Base-by-base conservation (phyloP, 2,329 filamentous ascomycete species). In the Claviceps digitariae region DNA sequence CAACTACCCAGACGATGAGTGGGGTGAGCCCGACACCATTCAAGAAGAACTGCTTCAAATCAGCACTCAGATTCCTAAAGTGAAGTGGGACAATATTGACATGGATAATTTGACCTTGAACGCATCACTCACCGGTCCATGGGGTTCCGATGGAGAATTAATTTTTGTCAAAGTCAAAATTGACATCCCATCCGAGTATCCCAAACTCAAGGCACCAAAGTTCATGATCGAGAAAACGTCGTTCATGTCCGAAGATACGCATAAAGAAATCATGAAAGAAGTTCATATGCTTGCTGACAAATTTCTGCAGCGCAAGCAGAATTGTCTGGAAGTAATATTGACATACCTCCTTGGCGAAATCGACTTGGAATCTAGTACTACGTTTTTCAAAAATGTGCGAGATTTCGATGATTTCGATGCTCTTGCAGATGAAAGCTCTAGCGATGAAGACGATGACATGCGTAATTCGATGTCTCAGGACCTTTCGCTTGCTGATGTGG, bases 401-500 rank as follows among this genome's bases (percentile, higher is more conserved):
- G 83, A 86, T 58, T 66, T 82, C 8, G 80, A 79, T 52, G 75
- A 75, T 48, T 62, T 79, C 6, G 78, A 76, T 55, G 79, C 70
- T 3, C 66, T 82, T 38, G 76, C 73, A 31, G 86, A 87, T 54
- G 88, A 93, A 58, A 91, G 87, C 59, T 96, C 89, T 3, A 94
- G 87, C 61, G 87, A 90, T 58, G 87, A 90, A 23, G 87, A 90
- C 41, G 72, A 72, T 47, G 72, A 76, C 25, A 76, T 78, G 12
- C 73, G 76, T 9, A 76, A 74, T 13, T 75, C 77, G 52, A 79
- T 83, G 76, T 83, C 80, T 7, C 79, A 82, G 57, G 80, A 83
- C 58, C 69, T 83, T 23, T 72, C 74, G 9, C 79, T 75, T 55
- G 72, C 70, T 23, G 77, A 80, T 49, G 69, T 74, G 4, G 78